Base-by-base conservation (phyloP, 495 filamentous ascomycete species). In the Tuber umbilicatum region DNA sequence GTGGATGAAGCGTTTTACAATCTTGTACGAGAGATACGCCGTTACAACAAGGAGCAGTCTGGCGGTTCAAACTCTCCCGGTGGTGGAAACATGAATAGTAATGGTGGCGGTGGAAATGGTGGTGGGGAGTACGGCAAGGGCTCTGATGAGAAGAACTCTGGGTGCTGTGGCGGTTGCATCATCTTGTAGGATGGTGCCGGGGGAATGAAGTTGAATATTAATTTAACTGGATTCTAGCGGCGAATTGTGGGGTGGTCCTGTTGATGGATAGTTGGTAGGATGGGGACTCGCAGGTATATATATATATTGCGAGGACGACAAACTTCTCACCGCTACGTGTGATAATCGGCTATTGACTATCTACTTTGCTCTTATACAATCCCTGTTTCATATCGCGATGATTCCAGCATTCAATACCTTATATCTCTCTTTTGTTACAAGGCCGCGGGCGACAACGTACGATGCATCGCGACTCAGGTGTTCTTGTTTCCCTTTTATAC, bases 1-100 rank as follows among this genome's bases (percentile, higher is more conserved):
- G 95, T 99, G 82, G 96, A 99, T 84, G 93, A 96, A 83, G 94
- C 95, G 71, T 99, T 99, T 86, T 98, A 93, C 87, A 93, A 98
- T 82, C 92, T 97, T 78, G 95, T 99, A 69, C 91, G 96, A 75
- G 95, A 97, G 83, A 99, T 99, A 83, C 90, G 95, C 82, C 90
- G 92, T 82, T 98, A 97, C 86, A 97, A 99, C 88, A 94, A 94
- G 84, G 93, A 97, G 79, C 94, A 98, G 89, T 92, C 93, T 73
- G 91, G 91, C 45, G 90, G 97, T 80, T 88, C 90, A 68, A 88
- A 89, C 72, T 91, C 90, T 73, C 86, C 86, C 71, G 87, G 83
- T 68, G 87, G 87, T 47, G 88, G 89, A 72, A 87, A 88, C 74
- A 89, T 89, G 72, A 85, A 85, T 75, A 89, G 89, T 74, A 77